Conservation (phyloP, 495 filamentous ascomycete species). For the Xylona heveae region DNA sequence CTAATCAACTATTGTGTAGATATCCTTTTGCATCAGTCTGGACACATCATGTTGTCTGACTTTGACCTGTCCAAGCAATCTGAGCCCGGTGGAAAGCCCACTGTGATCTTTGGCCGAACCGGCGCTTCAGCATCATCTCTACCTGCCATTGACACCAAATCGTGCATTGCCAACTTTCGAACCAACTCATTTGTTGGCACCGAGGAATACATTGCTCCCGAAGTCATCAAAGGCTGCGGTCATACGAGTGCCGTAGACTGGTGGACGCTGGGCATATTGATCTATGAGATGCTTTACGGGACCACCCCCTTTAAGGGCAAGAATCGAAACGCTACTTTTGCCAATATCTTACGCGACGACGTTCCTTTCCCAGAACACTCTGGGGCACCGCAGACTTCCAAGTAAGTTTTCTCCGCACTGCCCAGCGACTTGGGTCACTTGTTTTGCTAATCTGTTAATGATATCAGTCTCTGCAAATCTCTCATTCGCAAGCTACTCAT, state of each 20-base stretch:
- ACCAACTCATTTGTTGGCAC: constrained; percentile 98
- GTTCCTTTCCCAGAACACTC: constrained; percentile 83
- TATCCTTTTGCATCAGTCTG: constrained; percentile 92
- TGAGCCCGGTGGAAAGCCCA: constrained; percentile 83
- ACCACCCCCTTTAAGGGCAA: constrained; percentile 99
- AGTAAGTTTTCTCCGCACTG: constrained; percentile 38
- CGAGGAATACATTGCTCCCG: constrained; percentile 95
- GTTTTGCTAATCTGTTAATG: background rate
- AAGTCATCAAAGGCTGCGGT: constrained; percentile 96
- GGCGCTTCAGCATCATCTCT: constrained; percentile 63
- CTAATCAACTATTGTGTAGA: constrained; percentile 27
- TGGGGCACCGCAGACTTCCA: constrained; percentile 67
- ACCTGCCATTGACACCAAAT: constrained; percentile 93
- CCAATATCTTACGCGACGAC: constrained; percentile 89
- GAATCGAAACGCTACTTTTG: constrained; percentile 94
- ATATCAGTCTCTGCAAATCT: constrained; percentile 70
- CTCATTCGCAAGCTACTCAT: constrained; percentile 91
- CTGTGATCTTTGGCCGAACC: constrained; percentile 82
- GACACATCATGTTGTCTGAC: constrained; percentile 98
- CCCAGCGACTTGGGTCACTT: background rate
- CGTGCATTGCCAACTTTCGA: constrained; percentile 93
- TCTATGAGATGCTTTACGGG: constrained; percentile 98
- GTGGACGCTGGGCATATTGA: constrained; percentile 94
- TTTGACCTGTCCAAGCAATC: constrained; percentile 98
- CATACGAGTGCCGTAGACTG: constrained; percentile 97